These are phyloP conservation scores for Microsporum audouinii DNA, from an alignment of 2,329 filamentous ascomycete genomes.

Conservation along the genomic window DNA sequence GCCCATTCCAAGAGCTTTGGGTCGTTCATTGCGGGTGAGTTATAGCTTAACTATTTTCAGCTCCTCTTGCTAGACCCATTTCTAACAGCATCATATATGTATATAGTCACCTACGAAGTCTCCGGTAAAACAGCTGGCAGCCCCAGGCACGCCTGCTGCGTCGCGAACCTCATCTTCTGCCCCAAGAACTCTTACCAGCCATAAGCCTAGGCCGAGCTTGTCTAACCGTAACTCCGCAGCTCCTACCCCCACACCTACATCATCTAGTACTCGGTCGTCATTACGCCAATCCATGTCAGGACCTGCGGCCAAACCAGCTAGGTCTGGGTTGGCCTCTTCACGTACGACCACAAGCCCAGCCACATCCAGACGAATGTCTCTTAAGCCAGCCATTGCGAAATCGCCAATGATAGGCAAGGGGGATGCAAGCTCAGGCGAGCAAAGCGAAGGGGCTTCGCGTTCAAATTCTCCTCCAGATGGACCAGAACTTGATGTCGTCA, in stretches of 20 bases:
- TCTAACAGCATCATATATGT: background rate
- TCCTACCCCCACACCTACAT: conserved; percentile 39
- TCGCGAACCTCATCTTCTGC: conserved; percentile 42
- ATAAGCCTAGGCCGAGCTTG: conserved; percentile 47
- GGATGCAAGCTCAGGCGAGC: conserved; percentile 20
- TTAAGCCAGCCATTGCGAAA: conserved; percentile 22
- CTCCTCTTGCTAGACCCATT: background rate
- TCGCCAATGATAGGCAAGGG: conserved; percentile 20
- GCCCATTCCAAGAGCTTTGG: conserved; percentile 46
- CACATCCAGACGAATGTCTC: conserved; percentile 25
- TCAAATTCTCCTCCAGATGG: conserved; percentile 18
- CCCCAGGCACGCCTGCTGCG: conserved; percentile 44
- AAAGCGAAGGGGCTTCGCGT: conserved; percentile 16
- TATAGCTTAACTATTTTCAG: background rate
- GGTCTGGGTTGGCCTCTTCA: conserved; percentile 22
- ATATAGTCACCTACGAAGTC: conserved; percentile 64
- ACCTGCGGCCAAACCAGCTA: conserved; percentile 24
- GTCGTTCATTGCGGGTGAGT: conserved; percentile 30
- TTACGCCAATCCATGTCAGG: conserved; percentile 9
- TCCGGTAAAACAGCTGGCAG: conserved; percentile 60
- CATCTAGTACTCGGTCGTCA: conserved; percentile 20
- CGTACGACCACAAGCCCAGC: conserved; percentile 15
- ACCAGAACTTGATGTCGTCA: conserved; percentile 16
- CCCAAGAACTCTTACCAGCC: conserved; percentile 31
- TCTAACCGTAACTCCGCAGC: conserved; percentile 54